Evolutionary conservation across 2,329 filamentous ascomycete species (phyloP), one percentile per base, ranked within the genome.

Genomic region (Aureobasidium sp.): DNA sequence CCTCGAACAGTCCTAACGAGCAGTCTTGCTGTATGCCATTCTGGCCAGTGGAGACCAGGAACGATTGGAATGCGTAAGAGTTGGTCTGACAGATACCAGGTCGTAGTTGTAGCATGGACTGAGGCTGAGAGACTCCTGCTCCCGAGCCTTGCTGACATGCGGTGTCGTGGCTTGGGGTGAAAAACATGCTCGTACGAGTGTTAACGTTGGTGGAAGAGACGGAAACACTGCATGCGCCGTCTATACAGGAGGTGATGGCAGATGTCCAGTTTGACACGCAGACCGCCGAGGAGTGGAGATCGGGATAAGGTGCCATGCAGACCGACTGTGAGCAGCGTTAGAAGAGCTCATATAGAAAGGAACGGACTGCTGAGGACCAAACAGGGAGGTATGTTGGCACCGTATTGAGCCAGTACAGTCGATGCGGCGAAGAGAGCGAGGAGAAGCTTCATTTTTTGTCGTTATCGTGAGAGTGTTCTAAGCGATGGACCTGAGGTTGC

Each of bases 141-240:
- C 16, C 32, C 7, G 34, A 14, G 25, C 21, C 32, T 21, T 61
- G 50, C 7, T 48, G 37, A 49, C 59, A 61, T 8, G 25, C n/a
- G 25, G 8, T 21, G 13, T 41, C 30, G 11, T 30, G 14, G 8
- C 48, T 54, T 7, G 59, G 50, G 0, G 49, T 45, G 41, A 61
- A 61, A 25, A 53, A 54, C n/a, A 61, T 39, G 49, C 39, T 61
- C 16, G 49, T 61, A n/a, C 49, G 49, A 10, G 49, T 32, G 11
- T 47, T 50, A 32, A 30, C 21, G 9, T 37, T 14, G 14, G 59
- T 16, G 2, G 59, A 54, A 30, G 42, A 53, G 50, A 47, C 37
- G 13, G 49, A 48, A 13, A 44, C 42, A n/a, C 59, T 61, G 42
- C 59, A 61, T 9, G 59, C 14, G 2, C 25, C 30, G n/a, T 61